Conservation (phyloP, 2,329 filamentous ascomycete genomes). For the Phialophora verrucosa region DNA sequence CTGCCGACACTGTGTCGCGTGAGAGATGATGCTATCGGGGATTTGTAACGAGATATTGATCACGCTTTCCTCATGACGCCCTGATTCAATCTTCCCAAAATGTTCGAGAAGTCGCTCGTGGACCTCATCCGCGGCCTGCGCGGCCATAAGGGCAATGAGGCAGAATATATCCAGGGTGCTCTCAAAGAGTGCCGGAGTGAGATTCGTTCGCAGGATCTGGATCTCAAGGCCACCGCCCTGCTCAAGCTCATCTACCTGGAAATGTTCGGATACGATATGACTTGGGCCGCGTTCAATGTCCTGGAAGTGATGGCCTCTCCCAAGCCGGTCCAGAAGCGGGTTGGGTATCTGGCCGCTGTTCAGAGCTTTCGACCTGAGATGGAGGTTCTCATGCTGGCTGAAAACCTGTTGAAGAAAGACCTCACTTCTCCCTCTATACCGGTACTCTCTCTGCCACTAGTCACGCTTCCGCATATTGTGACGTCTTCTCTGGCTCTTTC, state of each 20-base stretch:
- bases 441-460: conserved; percentile 82
- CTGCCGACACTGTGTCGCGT: conserved; percentile 19
- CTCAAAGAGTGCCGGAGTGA: conserved; percentile 95
- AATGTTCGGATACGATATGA: conserved; percentile 99
- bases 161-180: conserved; percentile 91
- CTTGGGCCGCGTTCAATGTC: conserved; percentile 97
- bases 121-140: conserved; percentile 96
- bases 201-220: conserved; percentile 91
- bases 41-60: conserved; percentile 9
- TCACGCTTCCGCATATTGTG: conserved; percentile 91
- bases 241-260: conserved; percentile 97
- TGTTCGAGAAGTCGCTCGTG: conserved; percentile 99
- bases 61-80: conserved; percentile 11
- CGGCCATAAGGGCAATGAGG: conserved; percentile 93
- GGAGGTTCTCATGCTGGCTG: conserved; percentile 95
- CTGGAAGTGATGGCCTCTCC: conserved; percentile 97
- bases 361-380: conserved; percentile 96
- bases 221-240: conserved; percentile 93
- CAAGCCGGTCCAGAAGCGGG: conserved; percentile 93
- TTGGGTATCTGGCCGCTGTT: conserved; percentile 91
- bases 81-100: conserved; percentile 47
- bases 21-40: conserved; percentile 23
- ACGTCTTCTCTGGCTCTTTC: conserved; percentile 91
- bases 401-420: conserved; percentile 90
- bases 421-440: conserved; percentile 72